A percentile compares a stretch with the other conserved stretches of the same genome.
Conservation (phyloP, 2,329 filamentous ascomycete genomes). For the Aureobasidium sp. region DNA sequence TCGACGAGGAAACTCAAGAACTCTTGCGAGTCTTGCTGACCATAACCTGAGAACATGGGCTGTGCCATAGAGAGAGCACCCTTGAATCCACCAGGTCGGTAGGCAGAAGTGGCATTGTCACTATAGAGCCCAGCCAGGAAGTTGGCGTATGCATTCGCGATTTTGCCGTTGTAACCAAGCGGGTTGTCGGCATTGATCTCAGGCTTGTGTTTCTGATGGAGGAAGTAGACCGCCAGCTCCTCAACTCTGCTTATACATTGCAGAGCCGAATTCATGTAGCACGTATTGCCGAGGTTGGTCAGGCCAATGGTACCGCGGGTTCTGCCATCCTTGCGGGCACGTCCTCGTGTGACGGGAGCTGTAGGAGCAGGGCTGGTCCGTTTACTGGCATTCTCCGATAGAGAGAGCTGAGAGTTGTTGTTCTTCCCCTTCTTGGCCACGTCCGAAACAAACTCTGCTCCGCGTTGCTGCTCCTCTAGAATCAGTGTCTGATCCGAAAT, state of each 20-base stretch:
- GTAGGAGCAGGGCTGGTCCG: conserved; percentile 60
- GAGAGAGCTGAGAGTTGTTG: conserved; percentile 37
- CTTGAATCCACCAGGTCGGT: conserved; percentile 78
- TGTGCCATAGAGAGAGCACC: conserved; percentile 71
- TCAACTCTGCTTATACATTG: conserved; percentile 92
- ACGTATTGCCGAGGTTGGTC: conserved; percentile 90
- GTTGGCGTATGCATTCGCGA: conserved; percentile 75
- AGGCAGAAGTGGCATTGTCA: conserved; percentile 57
- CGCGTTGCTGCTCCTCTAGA: conserved; percentile 69
- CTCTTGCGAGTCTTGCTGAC: conserved; percentile 95
- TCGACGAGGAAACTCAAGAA: conserved; percentile 93
- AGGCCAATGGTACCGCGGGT: conserved; percentile 73
- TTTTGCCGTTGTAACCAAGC: conserved; percentile 74
- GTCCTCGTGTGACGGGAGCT: conserved; percentile 62
- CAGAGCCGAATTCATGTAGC: conserved; percentile 97
- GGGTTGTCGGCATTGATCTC: conserved; percentile 85
- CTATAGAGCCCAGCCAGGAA: conserved; percentile 74
- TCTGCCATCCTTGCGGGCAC: conserved; percentile 61
- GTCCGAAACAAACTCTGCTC: conserved; percentile 51
- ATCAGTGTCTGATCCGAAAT: conserved; percentile 69
- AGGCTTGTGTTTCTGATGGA: conserved; percentile 61
- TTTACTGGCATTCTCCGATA: conserved; percentile 44
- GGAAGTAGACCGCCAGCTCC: conserved; percentile 87
- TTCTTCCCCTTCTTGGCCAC: conserved; percentile 37
- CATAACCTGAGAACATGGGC: conserved; percentile 84